Evolutionary conservation across 2,329 filamentous ascomycete genomes (phyloP).

Genomic region (Rugonectria rugulosa): DNA sequence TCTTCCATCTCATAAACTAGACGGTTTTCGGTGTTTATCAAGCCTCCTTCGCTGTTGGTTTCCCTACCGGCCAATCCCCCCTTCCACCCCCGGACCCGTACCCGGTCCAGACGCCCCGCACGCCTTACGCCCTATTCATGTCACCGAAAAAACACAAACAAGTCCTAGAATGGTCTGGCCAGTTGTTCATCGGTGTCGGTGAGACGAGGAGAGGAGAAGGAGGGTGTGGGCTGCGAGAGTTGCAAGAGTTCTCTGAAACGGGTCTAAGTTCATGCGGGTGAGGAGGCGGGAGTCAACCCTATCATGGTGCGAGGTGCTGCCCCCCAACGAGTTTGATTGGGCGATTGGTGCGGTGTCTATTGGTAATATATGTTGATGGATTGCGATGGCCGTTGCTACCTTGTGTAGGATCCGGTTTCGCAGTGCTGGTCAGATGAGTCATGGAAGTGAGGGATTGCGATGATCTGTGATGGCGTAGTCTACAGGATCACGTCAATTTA

Average conservation of each 20-base stretch:
- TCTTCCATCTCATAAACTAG: conserved; percentile 4
- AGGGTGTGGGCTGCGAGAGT: conserved; percentile 3
- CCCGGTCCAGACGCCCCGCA: conserved; percentile 6
- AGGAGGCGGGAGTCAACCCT: neutral
- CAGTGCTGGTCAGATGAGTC: neutral
- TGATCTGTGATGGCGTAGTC: too few relatives aligned
- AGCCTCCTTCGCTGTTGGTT: neutral
- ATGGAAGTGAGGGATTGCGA: too few relatives aligned
- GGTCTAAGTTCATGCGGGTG: conserved; percentile 10
- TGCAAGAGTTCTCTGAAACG: conserved; percentile 1
- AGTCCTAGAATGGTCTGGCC: neutral
- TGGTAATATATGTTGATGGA: neutral
- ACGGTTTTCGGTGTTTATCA: conserved; percentile 2
- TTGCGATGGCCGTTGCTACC: neutral
- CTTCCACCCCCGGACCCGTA: neutral
- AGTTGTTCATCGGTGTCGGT: neutral
- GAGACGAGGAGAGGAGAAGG: neutral
- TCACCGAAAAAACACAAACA: neutral
- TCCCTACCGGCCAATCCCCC: neutral
- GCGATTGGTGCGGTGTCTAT: neutral
- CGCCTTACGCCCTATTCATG: conserved; percentile 9
- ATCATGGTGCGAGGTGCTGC: neutral
- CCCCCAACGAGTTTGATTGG: conserved; percentile 5
- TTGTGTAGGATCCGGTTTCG: neutral
- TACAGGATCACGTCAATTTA: too few relatives aligned